Percentiles rank a stretch among this genome's conserved stretches.
These are phyloP conservation scores for Phialophora expanda DNA, from an alignment of 2,329 filamentous ascomycete genomes.

Conservation along the genomic window DNA sequence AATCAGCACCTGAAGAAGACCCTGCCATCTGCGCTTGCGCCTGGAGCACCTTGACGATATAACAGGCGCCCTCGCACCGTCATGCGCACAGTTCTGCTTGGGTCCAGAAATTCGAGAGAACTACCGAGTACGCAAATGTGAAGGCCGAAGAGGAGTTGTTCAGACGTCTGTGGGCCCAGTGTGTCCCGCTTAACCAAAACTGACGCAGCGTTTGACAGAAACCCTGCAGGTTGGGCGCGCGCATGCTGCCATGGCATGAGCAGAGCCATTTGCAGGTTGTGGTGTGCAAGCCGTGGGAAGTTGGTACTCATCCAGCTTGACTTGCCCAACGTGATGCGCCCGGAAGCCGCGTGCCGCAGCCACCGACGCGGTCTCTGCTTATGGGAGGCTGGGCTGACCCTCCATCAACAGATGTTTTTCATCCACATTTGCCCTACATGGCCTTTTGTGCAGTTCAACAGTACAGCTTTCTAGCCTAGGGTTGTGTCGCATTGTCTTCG, in stretches of 20 bases:
- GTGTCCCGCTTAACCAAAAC: neutral
- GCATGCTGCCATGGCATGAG: neutral
- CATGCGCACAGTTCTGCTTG: neutral
- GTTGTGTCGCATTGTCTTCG: constrained; percentile 3
- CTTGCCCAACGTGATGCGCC: constrained; percentile 9
- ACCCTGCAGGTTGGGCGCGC: neutral
- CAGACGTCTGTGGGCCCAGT: neutral
- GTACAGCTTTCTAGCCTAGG: neutral
- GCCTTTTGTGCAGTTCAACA: constrained; percentile 6
- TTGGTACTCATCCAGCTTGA: neutral
- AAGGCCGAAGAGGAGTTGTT: neutral
- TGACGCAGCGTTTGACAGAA: neutral
- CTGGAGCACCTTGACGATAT: neutral
- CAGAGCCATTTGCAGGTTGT: neutral
- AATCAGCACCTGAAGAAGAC: neutral
- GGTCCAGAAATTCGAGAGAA: neutral
- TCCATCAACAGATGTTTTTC: constrained; percentile 17
- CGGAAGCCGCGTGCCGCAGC: constrained; percentile 14
- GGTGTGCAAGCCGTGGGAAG: neutral
- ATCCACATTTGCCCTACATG: constrained; percentile 13
- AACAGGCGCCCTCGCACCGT: neutral
- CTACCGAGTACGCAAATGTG: neutral
- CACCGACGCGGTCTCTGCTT: constrained; percentile 11
- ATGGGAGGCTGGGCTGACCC: constrained; percentile 13
- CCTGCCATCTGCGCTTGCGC: neutral